Percentiles rank a stretch among this genome's conserved stretches.
Conservation (phyloP, 176 grass and related monocot species). For the Sorghum bicolor region DNA sequence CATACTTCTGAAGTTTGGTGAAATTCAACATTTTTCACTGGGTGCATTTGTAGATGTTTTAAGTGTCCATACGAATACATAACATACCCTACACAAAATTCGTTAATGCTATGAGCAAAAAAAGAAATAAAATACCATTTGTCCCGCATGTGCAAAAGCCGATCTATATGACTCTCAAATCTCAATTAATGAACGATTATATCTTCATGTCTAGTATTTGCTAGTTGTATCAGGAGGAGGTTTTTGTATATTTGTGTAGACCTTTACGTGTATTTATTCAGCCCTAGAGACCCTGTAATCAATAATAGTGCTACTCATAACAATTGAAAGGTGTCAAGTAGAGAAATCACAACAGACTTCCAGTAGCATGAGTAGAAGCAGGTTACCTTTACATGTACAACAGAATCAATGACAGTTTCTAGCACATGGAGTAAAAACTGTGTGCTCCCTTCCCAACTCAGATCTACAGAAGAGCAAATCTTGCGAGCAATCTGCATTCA, state of each 20-base stretch:
- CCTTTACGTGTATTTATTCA: background rate
- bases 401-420: conserved; percentile 28
- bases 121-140: background rate
- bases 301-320: background rate
- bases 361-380: background rate
- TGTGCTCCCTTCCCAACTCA: conserved; percentile 45
- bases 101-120: background rate
- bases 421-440: conserved; percentile 49
- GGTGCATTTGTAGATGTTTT: background rate
- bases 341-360: background rate
- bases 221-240: background rate
- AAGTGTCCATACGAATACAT: background rate
- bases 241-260: background rate
- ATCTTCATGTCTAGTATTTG: background rate
- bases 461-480: conserved; percentile 57
- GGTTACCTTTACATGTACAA: conserved; percentile 54
- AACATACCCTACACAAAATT: background rate
- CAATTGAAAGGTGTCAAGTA: background rate
- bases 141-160: background rate
- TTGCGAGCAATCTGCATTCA: conserved; percentile 57
- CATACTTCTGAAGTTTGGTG: conserved; percentile 2
- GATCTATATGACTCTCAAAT: background rate
- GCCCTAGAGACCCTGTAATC: background rate
- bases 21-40: background rate
- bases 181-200: background rate